A percentile compares a stretch with the other conserved stretches of the same genome.
phyloP scores from a whole-genome alignment of 2,329 filamentous ascomycete genomes.

The Exophiala sp. region DNA sequence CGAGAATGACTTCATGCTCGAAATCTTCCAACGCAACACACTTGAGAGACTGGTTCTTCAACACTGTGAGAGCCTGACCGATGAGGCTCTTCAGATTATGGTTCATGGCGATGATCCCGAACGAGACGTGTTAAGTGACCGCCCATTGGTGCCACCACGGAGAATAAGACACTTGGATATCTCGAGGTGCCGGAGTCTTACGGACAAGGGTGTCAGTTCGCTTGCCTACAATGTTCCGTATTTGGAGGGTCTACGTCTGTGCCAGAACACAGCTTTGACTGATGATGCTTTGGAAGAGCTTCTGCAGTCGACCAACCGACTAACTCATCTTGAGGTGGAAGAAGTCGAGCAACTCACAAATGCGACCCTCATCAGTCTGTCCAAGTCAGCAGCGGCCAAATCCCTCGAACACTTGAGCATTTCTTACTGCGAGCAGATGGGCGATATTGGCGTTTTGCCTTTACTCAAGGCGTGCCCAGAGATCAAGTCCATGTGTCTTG shows the following conservation, averaged over 20 bases:
- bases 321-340: conserved; percentile 87
- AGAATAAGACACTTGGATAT: conserved; percentile 81
- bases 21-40: conserved; percentile 74
- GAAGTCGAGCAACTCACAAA: conserved; percentile 78
- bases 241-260: conserved; percentile 78
- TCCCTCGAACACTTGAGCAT: conserved; percentile 76
- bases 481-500: conserved; percentile 74
- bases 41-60: conserved; percentile 79
- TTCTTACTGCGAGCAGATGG: conserved; percentile 82
- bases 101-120: conserved; percentile 73
- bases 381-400: conserved; percentile 69
- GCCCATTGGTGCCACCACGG: conserved; percentile 71
- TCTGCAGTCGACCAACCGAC: conserved; percentile 67
- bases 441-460: conserved; percentile 79
- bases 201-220: conserved; percentile 65
- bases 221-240: conserved; percentile 73
- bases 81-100: conserved; percentile 69
- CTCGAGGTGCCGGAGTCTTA: conserved; percentile 72
- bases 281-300: conserved; percentile 70
- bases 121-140: conserved; percentile 74
- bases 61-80: conserved; percentile 73
- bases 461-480: conserved; percentile 71
- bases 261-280: conserved; percentile 69
- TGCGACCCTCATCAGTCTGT: conserved; percentile 66
- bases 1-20: conserved; percentile 65